phyloP scores from a whole-genome alignment of 2,329 filamentous ascomycete species.

The Zarea fungicola region DNA sequence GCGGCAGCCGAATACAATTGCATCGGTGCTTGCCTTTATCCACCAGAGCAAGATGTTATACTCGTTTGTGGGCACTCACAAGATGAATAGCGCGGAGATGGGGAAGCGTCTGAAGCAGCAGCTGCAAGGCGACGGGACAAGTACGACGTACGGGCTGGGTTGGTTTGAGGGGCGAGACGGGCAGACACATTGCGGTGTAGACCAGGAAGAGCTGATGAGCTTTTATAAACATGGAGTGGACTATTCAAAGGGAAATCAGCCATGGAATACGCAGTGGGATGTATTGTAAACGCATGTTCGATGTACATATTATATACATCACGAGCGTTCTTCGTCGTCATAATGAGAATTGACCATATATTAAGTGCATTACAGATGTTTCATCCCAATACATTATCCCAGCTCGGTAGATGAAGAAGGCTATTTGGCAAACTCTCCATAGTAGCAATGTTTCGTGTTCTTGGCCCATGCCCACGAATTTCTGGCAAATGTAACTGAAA shows the following conservation, averaged over 20 bases:
- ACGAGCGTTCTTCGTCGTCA: too few relatives aligned
- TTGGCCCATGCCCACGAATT: too few relatives aligned
- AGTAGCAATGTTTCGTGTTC: too few relatives aligned
- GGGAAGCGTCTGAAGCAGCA: slow-evolving; percentile 53
- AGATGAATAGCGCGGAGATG: slow-evolving; percentile 57
- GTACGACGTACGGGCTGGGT: slow-evolving; percentile 66
- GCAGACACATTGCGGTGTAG: slow-evolving; percentile 69
- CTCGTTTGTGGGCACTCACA: slow-evolving; percentile 66
- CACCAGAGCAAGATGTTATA: slow-evolving; percentile 77
- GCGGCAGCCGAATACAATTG: slow-evolving; percentile 73
- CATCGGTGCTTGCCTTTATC: slow-evolving; percentile 69
- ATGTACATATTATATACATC: neutral
- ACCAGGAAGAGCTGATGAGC: slow-evolving; percentile 65
- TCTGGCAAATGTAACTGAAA: too few relatives aligned
- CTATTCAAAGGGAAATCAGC: slow-evolving; percentile 43
- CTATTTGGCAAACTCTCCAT: too few relatives aligned
- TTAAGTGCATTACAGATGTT: too few relatives aligned
- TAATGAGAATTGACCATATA: too few relatives aligned
- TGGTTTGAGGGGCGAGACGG: slow-evolving; percentile 73
- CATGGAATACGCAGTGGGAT: slow-evolving; percentile 44
- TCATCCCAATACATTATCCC: too few relatives aligned
- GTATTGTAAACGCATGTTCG: slow-evolving; percentile 20
- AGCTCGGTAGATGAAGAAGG: too few relatives aligned
- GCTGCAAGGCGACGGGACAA: slow-evolving; percentile 23
- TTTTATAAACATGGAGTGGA: slow-evolving; percentile 60